Evolutionary conservation across 1,284 basidiomycete genomes (phyloP).

Genomic region (Fomitopsis betulina): DNA sequence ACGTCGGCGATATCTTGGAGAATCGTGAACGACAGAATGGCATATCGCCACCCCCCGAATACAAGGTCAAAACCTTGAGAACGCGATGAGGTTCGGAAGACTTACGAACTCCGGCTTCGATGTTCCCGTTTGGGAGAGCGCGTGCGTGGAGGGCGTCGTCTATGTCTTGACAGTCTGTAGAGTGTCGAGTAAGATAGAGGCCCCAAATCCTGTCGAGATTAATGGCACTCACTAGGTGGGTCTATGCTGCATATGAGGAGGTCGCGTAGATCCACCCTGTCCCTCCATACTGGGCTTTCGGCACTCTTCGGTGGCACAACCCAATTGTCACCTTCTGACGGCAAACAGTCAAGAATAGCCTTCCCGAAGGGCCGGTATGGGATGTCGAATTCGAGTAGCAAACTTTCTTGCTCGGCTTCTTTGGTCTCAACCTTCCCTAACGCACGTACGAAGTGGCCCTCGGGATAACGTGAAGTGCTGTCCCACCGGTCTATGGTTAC

Average conservation of each 20-base stretch:
- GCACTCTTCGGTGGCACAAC: conserved; percentile 80
- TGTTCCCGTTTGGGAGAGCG: conserved; percentile 86
- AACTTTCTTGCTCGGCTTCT: conserved; percentile 93
- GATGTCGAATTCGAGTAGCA: conserved; percentile 94
- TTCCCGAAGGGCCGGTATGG: conserved; percentile 96
- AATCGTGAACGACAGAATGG: not conserved
- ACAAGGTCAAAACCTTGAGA: not conserved
- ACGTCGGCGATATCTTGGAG: conserved; percentile 93
- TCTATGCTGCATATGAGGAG: conserved; percentile 95
- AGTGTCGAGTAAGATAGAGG: conserved; percentile 1
- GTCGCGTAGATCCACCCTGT: conserved; percentile 85
- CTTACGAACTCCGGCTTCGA: conserved; percentile 97
- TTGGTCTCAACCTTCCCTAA: conserved; percentile 92
- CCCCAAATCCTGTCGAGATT: not conserved
- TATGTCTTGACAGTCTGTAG: conserved; percentile 91
- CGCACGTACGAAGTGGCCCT: conserved; percentile 95
- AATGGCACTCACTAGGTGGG: conserved; percentile 66
- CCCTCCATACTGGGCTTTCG: conserved; percentile 66
- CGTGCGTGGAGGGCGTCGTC: conserved; percentile 98
- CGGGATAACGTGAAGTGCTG: conserved; percentile 84
- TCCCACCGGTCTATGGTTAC: conserved; percentile 96
- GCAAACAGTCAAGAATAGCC: conserved; percentile 91
- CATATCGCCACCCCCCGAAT: not conserved
- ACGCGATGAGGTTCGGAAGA: conserved; percentile 22
- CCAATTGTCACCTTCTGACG: conserved; percentile 89